Percentiles rank a stretch among this genome's conserved stretches.
phyloP scores from a whole-genome alignment of 208 protist species.

The Leishmania turanica region DNA sequence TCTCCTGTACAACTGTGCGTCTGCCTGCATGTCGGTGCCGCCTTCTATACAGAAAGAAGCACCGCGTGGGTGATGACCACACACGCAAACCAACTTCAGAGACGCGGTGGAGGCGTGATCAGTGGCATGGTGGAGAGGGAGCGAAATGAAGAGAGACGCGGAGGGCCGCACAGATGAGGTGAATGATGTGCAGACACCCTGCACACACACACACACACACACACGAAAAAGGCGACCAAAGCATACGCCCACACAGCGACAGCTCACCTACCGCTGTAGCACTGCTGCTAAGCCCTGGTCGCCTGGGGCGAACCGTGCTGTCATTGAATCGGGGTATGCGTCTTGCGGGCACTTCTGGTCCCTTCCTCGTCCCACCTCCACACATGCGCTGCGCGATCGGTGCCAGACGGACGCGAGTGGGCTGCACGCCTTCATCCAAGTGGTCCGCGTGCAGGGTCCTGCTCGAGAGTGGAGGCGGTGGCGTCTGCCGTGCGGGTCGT shows the following conservation, averaged over 20 bases:
- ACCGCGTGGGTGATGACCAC: background rate
- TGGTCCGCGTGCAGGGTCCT: background rate
- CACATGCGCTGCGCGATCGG: background rate
- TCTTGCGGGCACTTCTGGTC: background rate
- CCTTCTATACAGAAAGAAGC: background rate
- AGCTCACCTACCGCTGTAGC: background rate
- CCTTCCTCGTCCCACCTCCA: background rate
- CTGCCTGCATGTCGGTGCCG: background rate
- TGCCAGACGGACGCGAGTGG: background rate
- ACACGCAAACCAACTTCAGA: background rate
- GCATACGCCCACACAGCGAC: background rate
- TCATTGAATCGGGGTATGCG: background rate
- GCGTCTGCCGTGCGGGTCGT: background rate
- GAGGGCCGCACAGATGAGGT: background rate
- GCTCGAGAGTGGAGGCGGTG: background rate
- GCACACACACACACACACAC: background rate
- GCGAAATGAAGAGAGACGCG: background rate
- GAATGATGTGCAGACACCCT: background rate
- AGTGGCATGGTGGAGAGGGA: background rate
- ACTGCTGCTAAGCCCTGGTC: background rate
- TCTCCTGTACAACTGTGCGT: background rate
- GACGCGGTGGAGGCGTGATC: background rate
- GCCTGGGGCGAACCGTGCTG: background rate
- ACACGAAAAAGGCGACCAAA: background rate
- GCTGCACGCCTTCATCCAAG: background rate